phyloP scores from a whole-genome alignment of 2,329 filamentous ascomycete species.

The Orbilia javanica region DNA sequence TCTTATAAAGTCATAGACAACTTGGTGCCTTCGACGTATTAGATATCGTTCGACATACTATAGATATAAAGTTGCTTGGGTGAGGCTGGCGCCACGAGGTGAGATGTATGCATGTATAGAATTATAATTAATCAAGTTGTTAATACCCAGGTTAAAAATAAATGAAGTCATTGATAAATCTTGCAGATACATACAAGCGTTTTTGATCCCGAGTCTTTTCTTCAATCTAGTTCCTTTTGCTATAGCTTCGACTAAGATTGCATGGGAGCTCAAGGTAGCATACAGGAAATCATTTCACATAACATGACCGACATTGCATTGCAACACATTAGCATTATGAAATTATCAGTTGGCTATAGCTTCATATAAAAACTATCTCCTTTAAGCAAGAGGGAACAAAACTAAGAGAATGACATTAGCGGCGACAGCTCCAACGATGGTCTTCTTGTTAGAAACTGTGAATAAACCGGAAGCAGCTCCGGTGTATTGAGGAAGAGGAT shows the following conservation, averaged over 20 bases:
- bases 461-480: constrained; percentile 1
- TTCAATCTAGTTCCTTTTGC: background rate
- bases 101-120: too few relatives aligned
- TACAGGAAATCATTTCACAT: background rate
- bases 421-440: background rate
- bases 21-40: too few relatives aligned
- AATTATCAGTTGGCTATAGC: background rate
- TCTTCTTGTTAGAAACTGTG: background rate
- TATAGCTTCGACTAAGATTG: background rate
- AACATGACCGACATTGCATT: too few relatives aligned
- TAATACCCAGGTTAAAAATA: too few relatives aligned
- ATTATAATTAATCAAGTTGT: too few relatives aligned
- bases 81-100: too few relatives aligned
- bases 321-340: constrained; percentile 4
- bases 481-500: constrained; percentile 11
- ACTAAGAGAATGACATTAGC: constrained; percentile 10
- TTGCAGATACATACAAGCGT: too few relatives aligned
- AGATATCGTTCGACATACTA: too few relatives aligned
- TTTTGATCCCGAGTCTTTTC: too few relatives aligned
- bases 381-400: background rate
- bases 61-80: too few relatives aligned
- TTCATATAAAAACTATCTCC: background rate
- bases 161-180: too few relatives aligned
- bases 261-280: background rate
- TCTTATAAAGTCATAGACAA: too few relatives aligned